Percentiles rank a stretch among this genome's conserved stretches.
Conservation (phyloP, 441 rosid genomes). For the Erodium chrysanthum region DNA sequence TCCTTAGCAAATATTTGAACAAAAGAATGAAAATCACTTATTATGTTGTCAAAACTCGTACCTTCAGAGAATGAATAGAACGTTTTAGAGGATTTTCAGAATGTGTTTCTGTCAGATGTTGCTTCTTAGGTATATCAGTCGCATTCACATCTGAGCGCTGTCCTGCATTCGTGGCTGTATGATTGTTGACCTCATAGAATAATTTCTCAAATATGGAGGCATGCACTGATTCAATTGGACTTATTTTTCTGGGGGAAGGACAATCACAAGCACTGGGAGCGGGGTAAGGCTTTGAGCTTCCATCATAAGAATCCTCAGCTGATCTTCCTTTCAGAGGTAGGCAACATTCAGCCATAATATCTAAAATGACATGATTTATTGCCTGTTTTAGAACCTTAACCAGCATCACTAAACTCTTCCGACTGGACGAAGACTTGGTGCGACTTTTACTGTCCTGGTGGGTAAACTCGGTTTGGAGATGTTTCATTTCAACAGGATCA, state of each 20-base stretch:
- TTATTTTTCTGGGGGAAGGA: background rate
- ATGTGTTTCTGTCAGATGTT: background rate
- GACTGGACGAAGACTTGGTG: slow-evolving; percentile 84
- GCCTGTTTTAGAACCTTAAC: slow-evolving; percentile 98
- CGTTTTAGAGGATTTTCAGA: background rate
- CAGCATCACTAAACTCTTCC: slow-evolving; percentile 95
- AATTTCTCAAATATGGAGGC: slow-evolving; percentile 7
- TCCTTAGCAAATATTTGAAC: background rate
- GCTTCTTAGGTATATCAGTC: slow-evolving; percentile 1
- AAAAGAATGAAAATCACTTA: background rate
- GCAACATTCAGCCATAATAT: slow-evolving; percentile 99
- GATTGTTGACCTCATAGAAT: background rate
- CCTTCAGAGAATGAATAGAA: background rate
- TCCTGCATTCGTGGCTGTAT: background rate
- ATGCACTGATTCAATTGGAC: background rate
- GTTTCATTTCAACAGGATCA: slow-evolving; percentile 93
- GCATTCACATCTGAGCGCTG: background rate
- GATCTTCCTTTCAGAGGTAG: slow-evolving; percentile 75
- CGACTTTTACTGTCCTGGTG: slow-evolving; percentile 38
- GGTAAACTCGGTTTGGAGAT: slow-evolving; percentile 83
- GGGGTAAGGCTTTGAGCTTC: slow-evolving; percentile 41
- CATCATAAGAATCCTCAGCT: slow-evolving; percentile 46
- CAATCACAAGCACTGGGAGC: slow-evolving; percentile 18
- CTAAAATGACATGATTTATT: slow-evolving; percentile 84
- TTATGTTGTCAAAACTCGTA: background rate